These are phyloP conservation scores for Dendrostoma leiphaemia DNA, from an alignment of 2,329 filamentous ascomycete species.

Conservation along the genomic window DNA sequence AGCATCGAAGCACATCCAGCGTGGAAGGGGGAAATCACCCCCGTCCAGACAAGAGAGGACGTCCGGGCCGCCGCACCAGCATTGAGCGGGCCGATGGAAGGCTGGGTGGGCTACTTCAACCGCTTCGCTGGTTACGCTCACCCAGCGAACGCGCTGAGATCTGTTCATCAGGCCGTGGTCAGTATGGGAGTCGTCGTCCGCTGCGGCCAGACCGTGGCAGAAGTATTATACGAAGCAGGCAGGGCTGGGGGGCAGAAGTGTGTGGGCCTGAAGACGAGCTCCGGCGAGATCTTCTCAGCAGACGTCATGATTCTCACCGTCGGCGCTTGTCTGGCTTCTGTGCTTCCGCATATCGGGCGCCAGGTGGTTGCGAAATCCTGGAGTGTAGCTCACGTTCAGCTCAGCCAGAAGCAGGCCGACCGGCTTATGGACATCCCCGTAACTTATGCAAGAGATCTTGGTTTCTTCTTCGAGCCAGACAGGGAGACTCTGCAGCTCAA, in stretches of 20 bases:
- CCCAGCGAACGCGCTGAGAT: slow-evolving; percentile 48
- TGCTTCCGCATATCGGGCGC: slow-evolving; percentile 47
- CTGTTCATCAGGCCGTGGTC: slow-evolving; percentile 41
- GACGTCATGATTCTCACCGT: slow-evolving; percentile 48
- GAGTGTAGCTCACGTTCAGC: slow-evolving; percentile 58
- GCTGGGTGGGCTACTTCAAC: slow-evolving; percentile 61
- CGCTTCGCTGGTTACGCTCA: slow-evolving; percentile 56
- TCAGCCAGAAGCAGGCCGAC: slow-evolving; percentile 52
- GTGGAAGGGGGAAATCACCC: slow-evolving; percentile 38
- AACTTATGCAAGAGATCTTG: slow-evolving; percentile 59
- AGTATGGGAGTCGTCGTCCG: slow-evolving; percentile 32
- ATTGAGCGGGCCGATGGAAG: slow-evolving; percentile 44
- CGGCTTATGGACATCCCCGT: slow-evolving; percentile 57
- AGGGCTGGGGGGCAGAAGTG: slow-evolving; percentile 20
- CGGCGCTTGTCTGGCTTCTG: slow-evolving; percentile 45
- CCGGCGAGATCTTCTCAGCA: slow-evolving; percentile 26
- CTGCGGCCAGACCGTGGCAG: slow-evolving; percentile 37
- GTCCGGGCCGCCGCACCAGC: slow-evolving; percentile 46
- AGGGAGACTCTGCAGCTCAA: slow-evolving; percentile 56
- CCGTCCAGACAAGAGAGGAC: slow-evolving; percentile 34
- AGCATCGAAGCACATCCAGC: slow-evolving; percentile 38
- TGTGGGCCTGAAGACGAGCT: slow-evolving; percentile 26
- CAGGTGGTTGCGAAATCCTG: slow-evolving; percentile 56
- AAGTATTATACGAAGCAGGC: slow-evolving; percentile 37
- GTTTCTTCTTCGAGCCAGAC: slow-evolving; percentile 66